Evolutionary conservation across 805 yeast genomes (phyloP).

Genomic region (Yamadazyma paraphyllophila): DNA sequence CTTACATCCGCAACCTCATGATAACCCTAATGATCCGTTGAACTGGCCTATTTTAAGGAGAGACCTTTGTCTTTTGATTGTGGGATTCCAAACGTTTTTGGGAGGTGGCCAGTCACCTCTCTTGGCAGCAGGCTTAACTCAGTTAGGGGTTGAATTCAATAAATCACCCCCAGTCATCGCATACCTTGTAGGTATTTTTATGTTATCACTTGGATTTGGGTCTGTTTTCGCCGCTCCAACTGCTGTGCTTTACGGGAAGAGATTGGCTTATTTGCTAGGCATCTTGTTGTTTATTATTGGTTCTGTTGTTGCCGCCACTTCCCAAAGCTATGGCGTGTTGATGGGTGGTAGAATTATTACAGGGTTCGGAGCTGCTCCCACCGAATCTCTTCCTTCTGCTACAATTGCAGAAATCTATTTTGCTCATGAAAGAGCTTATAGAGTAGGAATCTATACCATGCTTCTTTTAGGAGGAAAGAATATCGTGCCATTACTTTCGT

Average conservation of each 20-base stretch:
- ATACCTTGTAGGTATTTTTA: conserved; percentile 56
- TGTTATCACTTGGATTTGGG: conserved; percentile 60
- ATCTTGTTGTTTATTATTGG: conserved; percentile 50
- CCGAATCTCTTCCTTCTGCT: conserved; percentile 59
- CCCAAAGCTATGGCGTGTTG: conserved; percentile 47
- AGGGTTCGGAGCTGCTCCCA: conserved; percentile 62
- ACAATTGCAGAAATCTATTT: conserved; percentile 62
- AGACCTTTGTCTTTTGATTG: conserved; percentile 49
- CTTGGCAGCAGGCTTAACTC: conserved; percentile 54
- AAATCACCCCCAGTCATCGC: conserved; percentile 42
- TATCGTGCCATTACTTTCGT: conserved; percentile 54
- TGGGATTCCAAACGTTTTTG: conserved; percentile 57
- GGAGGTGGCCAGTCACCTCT: conserved; percentile 65
- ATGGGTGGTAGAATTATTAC: conserved; percentile 57
- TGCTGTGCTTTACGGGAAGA: conserved; percentile 56
- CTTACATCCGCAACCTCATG: conserved; percentile 60
- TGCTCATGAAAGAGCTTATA: conserved; percentile 60
- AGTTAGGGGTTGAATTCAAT: conserved; percentile 42
- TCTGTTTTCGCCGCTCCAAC: conserved; percentile 57
- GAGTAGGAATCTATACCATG: conserved; percentile 57
- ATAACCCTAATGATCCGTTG: conserved; percentile 61
- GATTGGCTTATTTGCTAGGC: conserved; percentile 52
- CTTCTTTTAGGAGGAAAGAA: conserved; percentile 62
- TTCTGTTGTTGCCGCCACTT: conserved; percentile 52
- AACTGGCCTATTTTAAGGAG: conserved; percentile 65